Conservation (phyloP, 345 rosid species). For the Citrus reticulata region DNA sequence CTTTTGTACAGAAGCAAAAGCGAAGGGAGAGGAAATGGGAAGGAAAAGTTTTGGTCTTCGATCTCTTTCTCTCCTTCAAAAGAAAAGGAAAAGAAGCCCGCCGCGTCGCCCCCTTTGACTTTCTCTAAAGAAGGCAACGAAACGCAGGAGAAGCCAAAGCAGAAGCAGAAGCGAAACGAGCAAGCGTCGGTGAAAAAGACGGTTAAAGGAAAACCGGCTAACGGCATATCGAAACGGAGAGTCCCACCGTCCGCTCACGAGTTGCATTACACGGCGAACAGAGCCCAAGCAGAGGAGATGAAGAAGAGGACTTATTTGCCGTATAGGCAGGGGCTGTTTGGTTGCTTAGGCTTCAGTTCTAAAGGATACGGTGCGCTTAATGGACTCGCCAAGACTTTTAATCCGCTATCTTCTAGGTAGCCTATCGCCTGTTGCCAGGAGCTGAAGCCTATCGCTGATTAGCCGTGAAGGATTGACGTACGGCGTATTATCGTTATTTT, state of each 20-base stretch:
- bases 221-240: constrained; percentile 29
- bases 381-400: constrained; percentile 19
- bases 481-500: no score
- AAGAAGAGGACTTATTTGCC: constrained; percentile 45
- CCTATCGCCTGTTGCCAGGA: no score
- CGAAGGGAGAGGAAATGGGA: constrained; percentile 14
- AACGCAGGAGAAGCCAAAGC: constrained; percentile 12
- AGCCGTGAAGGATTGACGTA: no score
- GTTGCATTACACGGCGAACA: constrained; percentile 39
- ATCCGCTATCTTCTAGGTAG: constrained; percentile 19
- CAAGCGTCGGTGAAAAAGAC: constrained; percentile 7
- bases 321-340: constrained; percentile 44
- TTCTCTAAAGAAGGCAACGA: constrained; percentile 9
- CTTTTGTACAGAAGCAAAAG: constrained; percentile 22
- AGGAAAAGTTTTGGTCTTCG: constrained; percentile 12
- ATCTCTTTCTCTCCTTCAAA: constrained; percentile 13
- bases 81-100: neutral
- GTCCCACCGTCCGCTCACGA: constrained; percentile 40
- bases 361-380: constrained; percentile 28
- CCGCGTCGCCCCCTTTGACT: neutral
- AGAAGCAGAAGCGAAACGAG: constrained; percentile 20
- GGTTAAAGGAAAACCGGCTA: constrained; percentile 26
- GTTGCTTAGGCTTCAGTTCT: constrained; percentile 44
- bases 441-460: no score
- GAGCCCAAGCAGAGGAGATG: constrained; percentile 49